Percentiles rank a stretch among this genome's conserved stretches.
Conservation (phyloP, 805 yeast genomes). For the Citeromyces nyonsensis region DNA sequence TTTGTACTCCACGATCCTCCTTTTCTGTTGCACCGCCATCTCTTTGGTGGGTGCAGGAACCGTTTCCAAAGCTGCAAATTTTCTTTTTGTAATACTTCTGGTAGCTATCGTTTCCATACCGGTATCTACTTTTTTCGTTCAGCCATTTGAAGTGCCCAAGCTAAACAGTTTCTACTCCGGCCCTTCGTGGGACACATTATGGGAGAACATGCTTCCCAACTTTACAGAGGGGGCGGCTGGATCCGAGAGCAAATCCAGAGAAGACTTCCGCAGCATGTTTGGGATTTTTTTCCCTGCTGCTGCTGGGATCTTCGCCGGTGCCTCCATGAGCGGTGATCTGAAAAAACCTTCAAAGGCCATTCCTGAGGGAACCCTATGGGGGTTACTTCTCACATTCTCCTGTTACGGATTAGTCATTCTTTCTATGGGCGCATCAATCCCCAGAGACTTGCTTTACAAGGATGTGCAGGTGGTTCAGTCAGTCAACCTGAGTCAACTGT, state of each 20-base stretch:
- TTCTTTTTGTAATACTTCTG: conserved; percentile 51
- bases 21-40: conserved; percentile 57
- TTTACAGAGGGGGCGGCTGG: conserved; percentile 93
- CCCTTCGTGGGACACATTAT: conserved; percentile 48
- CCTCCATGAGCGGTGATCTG: conserved; percentile 95
- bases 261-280: conserved; percentile 73
- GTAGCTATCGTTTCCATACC: conserved; percentile 74
- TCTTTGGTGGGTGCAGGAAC: conserved; percentile 70
- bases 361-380: conserved; percentile 88
- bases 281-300: conserved; percentile 97
- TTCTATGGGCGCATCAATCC: conserved; percentile 66
- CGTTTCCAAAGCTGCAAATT: conserved; percentile 71
- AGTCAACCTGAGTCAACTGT: conserved; percentile 47
- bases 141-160: conserved; percentile 43
- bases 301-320: conserved; percentile 97
- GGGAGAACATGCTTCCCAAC: conserved; percentile 56
- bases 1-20: conserved; percentile 52
- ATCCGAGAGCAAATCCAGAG: conserved; percentile 42
- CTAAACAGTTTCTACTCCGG: conserved; percentile 50
- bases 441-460: conserved; percentile 58
- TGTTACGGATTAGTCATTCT: conserved; percentile 72
- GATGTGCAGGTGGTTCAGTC: conserved; percentile 84
- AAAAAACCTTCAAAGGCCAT: conserved; percentile 75
- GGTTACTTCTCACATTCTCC: conserved; percentile 59
- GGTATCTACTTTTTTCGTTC: conserved; percentile 48